Evolutionary conservation across 2,329 filamentous ascomycete species (phyloP), one percentile per base, ranked within the genome.

Genomic region (Conoideocrella luteorostrata): DNA sequence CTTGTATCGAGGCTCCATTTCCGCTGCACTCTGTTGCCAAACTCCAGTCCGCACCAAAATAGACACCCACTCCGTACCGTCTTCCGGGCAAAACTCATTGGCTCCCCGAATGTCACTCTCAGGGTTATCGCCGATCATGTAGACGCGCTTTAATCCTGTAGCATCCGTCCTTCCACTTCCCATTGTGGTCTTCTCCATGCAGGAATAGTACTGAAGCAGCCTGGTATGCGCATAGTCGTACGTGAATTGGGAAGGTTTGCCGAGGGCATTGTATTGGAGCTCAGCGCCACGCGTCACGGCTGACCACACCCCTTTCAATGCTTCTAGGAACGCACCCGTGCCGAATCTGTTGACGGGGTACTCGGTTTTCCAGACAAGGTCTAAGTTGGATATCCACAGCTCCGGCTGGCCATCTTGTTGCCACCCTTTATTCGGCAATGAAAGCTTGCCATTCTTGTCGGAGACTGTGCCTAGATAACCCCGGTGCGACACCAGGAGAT

Each of bases 61-160:
- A 34, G 84, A 85, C 32, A 74, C 68, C 89, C 90, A 95, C 46
- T 80, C 70, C n/a, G 80, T 86, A 7, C 82, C 83, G 45, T 75
- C 65, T 4, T 74, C 68, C 49, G 84, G 86, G 35, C 68, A 57
- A 58, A 85, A 95, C 36, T 77, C 74, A 59, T 95, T 95, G 17
- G 88, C 90, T 5, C 93, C 93, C 5, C 79, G 72, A 52, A 98
- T 95, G 61, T 98, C 93, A 53, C 86, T 93, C 58, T 88, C 88
- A 5, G 86, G 86, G 56, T 91, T 91, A 58, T 91, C 86, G 5
- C 93, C 93, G 33, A 97, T 78, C 91, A 97, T 97, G 65, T 95
- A 97, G 10, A 97, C 89, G 34, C 75, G 77, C 55, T 74, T 72
- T 44, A 95, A 64, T n/a, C 75, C 72, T 17, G 84, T 71, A 59